Evolutionary conservation across 2,329 filamentous ascomycete genomes (phyloP).

Genomic region (Aureobasidium vineae): DNA sequence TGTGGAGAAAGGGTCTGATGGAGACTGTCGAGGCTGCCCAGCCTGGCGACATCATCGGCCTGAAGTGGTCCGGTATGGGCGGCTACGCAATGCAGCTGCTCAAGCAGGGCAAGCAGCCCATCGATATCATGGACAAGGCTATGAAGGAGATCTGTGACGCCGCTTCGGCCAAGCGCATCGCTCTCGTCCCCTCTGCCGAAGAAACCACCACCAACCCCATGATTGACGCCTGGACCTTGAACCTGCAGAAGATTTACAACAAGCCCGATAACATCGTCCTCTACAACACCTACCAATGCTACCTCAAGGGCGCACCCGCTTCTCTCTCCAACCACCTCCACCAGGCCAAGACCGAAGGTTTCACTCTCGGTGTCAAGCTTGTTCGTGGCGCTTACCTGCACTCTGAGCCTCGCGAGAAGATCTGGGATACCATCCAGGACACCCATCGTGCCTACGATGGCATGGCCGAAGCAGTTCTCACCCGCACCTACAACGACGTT

Average conservation of each 20-base stretch:
- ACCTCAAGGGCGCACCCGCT: constrained; percentile 51
- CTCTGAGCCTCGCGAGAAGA: constrained; percentile 51
- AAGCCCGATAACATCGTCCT: constrained; percentile 59
- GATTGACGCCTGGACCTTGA: constrained; percentile 75
- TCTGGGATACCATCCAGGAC: constrained; percentile 54
- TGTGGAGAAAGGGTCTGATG: constrained; percentile 72
- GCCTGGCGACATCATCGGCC: constrained; percentile 54
- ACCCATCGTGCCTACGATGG: constrained; percentile 67
- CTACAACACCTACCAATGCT: constrained; percentile 64
- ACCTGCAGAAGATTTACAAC: constrained; percentile 77
- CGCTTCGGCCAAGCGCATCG: constrained; percentile 66
- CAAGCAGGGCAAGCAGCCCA: constrained; percentile 60
- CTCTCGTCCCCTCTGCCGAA: constrained; percentile 82
- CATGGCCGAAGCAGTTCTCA: constrained; percentile 66
- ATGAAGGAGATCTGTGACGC: constrained; percentile 73
- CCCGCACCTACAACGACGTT: constrained; percentile 58
- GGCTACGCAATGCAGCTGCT: constrained; percentile 67
- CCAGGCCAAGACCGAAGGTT: constrained; percentile 47
- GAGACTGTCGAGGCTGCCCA: constrained; percentile 62
- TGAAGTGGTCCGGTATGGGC: constrained; percentile 79
- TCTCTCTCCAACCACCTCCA: constrained; percentile 49
- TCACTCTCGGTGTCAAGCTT: constrained; percentile 57
- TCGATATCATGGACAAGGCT: constrained; percentile 62
- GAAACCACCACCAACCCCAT: constrained; percentile 74
- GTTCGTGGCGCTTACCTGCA: constrained; percentile 58